Base-by-base conservation (phyloP, 2,329 filamentous ascomycete genomes). In the Bipolaris sorokiniana region DNA sequence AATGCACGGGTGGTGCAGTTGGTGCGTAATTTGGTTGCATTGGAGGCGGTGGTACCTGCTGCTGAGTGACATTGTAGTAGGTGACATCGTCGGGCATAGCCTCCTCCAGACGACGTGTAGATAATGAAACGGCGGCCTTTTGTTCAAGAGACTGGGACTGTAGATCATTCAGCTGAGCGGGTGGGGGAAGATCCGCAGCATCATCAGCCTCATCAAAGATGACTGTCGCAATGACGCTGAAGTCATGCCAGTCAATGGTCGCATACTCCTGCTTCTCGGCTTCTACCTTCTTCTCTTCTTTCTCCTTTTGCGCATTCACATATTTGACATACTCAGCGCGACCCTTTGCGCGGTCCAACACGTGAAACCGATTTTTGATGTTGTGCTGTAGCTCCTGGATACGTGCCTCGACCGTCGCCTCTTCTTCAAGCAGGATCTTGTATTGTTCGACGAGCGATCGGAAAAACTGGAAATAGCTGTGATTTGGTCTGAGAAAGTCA, bases 211-310 rank as follows among this genome's bases (percentile, higher is more conserved):
- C 93, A 56, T 87, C 92, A 76, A 99, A 99, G 15, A 92, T 83
- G 51, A 99, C 93, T 0, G 93, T 97, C 77, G 97, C 95, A 42
- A 97, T 92, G 18, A 99, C 90, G 33, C 94, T 89, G 69, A 99
- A 99, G 74, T 98, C 94, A 72, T 96, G 91, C 95, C 95, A 99
- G 77, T 99, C 95, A 62, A 99, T 95, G 68, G 95, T 90, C 1
- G 90, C 90, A 76, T 95, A 90, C 51, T 84, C 84, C 48, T 88
- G 74, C 69, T 88, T 88, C 75, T 97, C 91, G 70, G 92, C 87
- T 72, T 96, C 90, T 38, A 89, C 90, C 62, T 93, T 88, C 70
- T 96, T 92, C 70, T 96, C 92, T 72, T 93, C 92, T 81, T 93
- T 91, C 67, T 88, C 86, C 75, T 93, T 94, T 79, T 97, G 91